These are phyloP conservation scores for Multifurca ochricompacta DNA, from an alignment of 768 basidiomycete species.

Conservation along the genomic window DNA sequence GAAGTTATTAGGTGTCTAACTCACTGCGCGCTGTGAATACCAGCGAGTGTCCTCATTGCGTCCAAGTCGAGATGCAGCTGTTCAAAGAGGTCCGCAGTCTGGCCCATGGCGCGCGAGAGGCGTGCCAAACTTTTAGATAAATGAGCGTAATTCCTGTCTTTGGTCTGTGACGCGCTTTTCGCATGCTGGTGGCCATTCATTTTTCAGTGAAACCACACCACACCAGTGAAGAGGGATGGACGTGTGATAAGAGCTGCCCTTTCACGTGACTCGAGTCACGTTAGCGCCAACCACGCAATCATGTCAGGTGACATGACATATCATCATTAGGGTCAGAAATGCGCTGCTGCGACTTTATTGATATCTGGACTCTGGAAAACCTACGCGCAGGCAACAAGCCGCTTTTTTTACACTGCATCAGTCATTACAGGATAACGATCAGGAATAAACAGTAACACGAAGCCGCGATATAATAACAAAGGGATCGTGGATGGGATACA, in stretches of 20 bases:
- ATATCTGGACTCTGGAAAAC: background rate
- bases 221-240: background rate
- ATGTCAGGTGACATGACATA: no score
- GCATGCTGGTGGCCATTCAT: conserved; percentile 29
- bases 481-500: conserved; percentile 6
- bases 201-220: no score
- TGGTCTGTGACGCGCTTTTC: conserved; percentile 64
- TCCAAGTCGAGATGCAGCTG: conserved; percentile 67
- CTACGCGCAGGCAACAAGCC: background rate
- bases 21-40: conserved; percentile 76
- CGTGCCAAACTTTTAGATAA: conserved; percentile 60
- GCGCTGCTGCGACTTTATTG: conserved; percentile 5
- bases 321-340: no score
- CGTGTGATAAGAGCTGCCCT: background rate
- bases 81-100: conserved; percentile 72
- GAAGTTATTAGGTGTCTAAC: conserved; percentile 22
- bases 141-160: conserved; percentile 74
- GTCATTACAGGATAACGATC: conserved; percentile 12
- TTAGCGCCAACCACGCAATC: no score
- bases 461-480: conserved; percentile 4
- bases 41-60: conserved; percentile 73
- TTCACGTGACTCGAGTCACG: background rate
- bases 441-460: conserved; percentile 6
- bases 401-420: conserved; percentile 13
- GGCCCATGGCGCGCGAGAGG: conserved; percentile 58